Conservation (phyloP, 139 green algal species). For the Coelastrella sp. region DNA sequence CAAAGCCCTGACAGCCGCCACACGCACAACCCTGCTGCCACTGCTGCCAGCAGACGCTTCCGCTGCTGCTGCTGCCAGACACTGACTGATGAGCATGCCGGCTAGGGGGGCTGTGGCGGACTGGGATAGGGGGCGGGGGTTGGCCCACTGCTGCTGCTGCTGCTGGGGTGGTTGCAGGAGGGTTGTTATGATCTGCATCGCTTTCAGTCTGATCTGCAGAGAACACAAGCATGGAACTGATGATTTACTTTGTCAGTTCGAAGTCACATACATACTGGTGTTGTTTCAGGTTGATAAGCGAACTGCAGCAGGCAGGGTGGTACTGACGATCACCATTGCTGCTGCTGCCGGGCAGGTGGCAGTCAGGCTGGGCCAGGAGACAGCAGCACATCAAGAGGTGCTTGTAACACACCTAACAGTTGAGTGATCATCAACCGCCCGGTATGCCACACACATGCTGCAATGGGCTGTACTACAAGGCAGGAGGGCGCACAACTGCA, state of each 20-base stretch:
- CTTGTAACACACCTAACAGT: too few relatives aligned
- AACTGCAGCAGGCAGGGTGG: too few relatives aligned
- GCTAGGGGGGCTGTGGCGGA: slow-evolving; percentile 49
- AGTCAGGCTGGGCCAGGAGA: too few relatives aligned
- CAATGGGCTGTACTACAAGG: too few relatives aligned
- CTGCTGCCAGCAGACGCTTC: slow-evolving; percentile 59
- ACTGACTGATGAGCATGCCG: slow-evolving; percentile 62
- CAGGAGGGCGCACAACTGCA: too few relatives aligned
- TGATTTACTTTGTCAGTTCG: neutral
- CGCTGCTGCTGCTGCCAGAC: slow-evolving; percentile 59
- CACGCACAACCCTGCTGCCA: slow-evolving; percentile 71
- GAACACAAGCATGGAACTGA: neutral
- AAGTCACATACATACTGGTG: neutral
- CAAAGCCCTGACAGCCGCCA: slow-evolving; percentile 59
- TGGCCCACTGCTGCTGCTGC: slow-evolving; percentile 7
- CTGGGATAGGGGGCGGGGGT: neutral
- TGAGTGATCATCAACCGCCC: too few relatives aligned
- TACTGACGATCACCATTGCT: too few relatives aligned
- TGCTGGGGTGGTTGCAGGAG: neutral
- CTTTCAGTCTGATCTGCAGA: slow-evolving; percentile 9
- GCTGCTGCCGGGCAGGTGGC: too few relatives aligned
- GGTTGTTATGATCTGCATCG: neutral
- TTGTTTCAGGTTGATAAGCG: neutral
- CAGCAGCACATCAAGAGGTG: neutral
- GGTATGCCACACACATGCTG: too few relatives aligned